phyloP scores from a whole-genome alignment of 2,329 filamentous ascomycete genomes.

The Cercospora sesami region DNA sequence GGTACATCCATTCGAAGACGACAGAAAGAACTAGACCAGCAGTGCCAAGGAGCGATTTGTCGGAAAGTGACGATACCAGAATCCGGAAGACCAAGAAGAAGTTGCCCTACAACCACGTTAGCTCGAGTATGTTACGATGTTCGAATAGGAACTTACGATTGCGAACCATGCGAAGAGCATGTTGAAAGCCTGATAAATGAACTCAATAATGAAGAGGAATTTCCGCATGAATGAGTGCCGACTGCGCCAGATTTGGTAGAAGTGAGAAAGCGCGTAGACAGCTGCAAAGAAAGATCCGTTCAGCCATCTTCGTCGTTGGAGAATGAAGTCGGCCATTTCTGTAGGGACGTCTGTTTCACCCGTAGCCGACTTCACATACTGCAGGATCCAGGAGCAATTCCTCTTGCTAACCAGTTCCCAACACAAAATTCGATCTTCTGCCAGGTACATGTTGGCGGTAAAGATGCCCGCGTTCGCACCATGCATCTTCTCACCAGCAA shows the following conservation, averaged over 20 bases:
- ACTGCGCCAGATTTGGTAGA: conserved; percentile 93
- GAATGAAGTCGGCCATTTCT: conserved; percentile 87
- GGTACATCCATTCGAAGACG: conserved; percentile 94
- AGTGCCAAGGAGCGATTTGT: conserved; percentile 67
- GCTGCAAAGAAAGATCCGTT: conserved; percentile 99
- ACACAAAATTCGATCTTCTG: conserved; percentile 97
- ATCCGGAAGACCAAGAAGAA: conserved; percentile 99
- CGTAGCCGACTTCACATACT: conserved; percentile 96
- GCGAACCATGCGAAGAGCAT: conserved; percentile 99
- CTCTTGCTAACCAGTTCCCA: conserved; percentile 97
- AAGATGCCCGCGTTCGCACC: conserved; percentile 92
- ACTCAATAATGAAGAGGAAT: conserved; percentile 86
- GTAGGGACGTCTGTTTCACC: conserved; percentile 98
- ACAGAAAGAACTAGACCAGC: conserved; percentile 79
- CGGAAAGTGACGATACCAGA: conserved; percentile 80
- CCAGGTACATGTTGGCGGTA: conserved; percentile 98
- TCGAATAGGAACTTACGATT: conserved; percentile 57
- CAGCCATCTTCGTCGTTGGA: conserved; percentile 93
- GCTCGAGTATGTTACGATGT: background rate
- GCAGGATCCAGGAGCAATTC: conserved; percentile 94
- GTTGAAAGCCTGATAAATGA: conserved; percentile 89
- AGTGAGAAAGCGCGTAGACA: conserved; percentile 91
- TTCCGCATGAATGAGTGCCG: conserved; percentile 87
- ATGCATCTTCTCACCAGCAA: conserved; percentile 94
- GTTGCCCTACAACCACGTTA: conserved; percentile 61